Conservation (phyloP, 305 asterid genomes). For the Fraxinus ornus region DNA sequence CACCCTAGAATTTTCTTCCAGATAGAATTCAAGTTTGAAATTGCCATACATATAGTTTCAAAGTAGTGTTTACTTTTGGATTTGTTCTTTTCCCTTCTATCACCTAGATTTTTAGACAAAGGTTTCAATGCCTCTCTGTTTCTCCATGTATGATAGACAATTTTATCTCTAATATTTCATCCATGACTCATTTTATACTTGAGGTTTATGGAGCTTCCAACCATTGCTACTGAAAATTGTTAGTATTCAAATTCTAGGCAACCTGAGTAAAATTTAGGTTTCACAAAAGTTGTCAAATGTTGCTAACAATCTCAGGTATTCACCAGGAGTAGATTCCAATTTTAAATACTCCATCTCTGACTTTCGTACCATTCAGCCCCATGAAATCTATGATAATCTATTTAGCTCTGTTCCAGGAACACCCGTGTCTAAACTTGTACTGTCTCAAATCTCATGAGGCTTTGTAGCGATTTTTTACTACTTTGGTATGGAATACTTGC, state of each 20-base stretch:
- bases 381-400: background rate
- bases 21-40: constrained; percentile 53
- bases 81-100: background rate
- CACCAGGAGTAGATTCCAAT: background rate
- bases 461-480: background rate
- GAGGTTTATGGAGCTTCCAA: background rate
- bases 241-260: background rate
- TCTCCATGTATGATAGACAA: background rate
- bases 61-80: background rate
- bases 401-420: background rate
- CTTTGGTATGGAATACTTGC: background rate
- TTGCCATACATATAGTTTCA: constrained; percentile 9
- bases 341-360: background rate
- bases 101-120: background rate
- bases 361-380: background rate
- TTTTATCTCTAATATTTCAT: background rate
- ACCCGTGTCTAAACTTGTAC: background rate
- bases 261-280: background rate
- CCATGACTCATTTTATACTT: background rate
- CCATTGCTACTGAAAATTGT: background rate
- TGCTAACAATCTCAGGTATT: background rate
- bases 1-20: constrained; percentile 57
- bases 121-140: background rate
- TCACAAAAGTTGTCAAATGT: background rate
- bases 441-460: background rate